These are phyloP conservation scores for Sphagnum fallax DNA, from an alignment of 228 moss, liverwort and hornwort species.

Conservation along the genomic window DNA sequence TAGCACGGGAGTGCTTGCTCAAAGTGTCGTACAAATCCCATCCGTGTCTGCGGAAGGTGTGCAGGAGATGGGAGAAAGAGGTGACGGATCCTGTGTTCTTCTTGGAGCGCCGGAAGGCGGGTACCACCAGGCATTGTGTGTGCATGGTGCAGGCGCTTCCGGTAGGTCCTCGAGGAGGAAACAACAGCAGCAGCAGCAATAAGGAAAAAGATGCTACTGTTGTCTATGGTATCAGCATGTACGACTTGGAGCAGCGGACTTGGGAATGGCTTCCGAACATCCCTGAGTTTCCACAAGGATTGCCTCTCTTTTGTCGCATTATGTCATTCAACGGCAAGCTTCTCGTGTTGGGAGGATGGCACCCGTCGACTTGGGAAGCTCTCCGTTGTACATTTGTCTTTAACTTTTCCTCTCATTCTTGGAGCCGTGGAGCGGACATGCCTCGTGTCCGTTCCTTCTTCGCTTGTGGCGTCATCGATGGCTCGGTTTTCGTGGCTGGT, in stretches of 20 bases:
- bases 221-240: conserved; percentile 30
- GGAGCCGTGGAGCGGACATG: conserved; percentile 35
- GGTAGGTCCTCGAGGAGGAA: no score
- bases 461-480: conserved; percentile 25
- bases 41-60: conserved; percentile 33
- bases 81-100: conserved; percentile 23
- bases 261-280: conserved; percentile 41
- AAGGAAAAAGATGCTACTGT: background rate
- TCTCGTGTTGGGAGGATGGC: conserved; percentile 48
- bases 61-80: conserved; percentile 32
- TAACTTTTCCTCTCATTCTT: conserved; percentile 26
- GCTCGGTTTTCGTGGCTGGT: background rate
- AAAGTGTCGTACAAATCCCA: conserved; percentile 26
- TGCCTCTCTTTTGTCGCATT: conserved; percentile 40
- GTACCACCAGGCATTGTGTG: conserved; percentile 27
- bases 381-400: conserved; percentile 37
- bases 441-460: conserved; percentile 30
- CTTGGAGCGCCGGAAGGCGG: conserved; percentile 30
- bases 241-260: conserved; percentile 15
- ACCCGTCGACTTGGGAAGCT: conserved; percentile 42
- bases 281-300: conserved; percentile 27
- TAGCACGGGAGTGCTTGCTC: conserved; percentile 38
- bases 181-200: no score
- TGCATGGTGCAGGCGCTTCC: conserved; percentile 30
- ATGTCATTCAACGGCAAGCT: conserved; percentile 24